Conservation (phyloP, 805 yeast genomes). For the Suhomyces prunicola region DNA sequence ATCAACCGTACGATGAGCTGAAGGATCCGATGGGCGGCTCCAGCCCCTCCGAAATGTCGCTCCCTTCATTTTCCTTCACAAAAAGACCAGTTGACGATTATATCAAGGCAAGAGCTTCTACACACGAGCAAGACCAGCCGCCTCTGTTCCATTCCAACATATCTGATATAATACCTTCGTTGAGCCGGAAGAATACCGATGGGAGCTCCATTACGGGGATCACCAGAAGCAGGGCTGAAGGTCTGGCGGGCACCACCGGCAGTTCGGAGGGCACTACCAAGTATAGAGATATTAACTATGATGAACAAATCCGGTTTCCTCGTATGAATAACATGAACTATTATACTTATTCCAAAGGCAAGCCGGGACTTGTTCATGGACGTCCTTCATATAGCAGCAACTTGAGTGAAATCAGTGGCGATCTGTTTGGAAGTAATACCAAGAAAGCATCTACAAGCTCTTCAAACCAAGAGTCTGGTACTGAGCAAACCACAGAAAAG, state of each 20-base stretch:
- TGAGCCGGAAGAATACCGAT: neutral
- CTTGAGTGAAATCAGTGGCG: neutral
- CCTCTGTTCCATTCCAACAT: constrained; percentile 23
- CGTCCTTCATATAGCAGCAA: constrained; percentile 1
- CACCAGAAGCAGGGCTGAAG: neutral
- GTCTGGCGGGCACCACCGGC: neutral
- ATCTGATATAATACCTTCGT: constrained; percentile 22
- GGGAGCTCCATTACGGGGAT: neutral
- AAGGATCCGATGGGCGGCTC: neutral
- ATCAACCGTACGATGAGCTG: neutral
- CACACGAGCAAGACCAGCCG: neutral
- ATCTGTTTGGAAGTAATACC: neutral
- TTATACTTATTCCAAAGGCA: constrained; percentile 17
- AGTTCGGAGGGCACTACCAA: neutral
- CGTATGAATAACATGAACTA: constrained; percentile 41
- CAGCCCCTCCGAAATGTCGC: neutral
- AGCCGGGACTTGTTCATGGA: neutral
- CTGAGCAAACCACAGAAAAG: neutral
- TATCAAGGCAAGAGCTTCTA: neutral
- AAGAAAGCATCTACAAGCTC: neutral
- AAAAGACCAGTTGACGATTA: constrained; percentile 26
- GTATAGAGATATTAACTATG: constrained; percentile 35
- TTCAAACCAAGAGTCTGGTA: neutral
- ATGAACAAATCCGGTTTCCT: constrained; percentile 55
- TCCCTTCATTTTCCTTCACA: constrained; percentile 29